Evolutionary conservation across 352 stramenopile species (phyloP).

Genomic region (Phytophthora hybrid): DNA sequence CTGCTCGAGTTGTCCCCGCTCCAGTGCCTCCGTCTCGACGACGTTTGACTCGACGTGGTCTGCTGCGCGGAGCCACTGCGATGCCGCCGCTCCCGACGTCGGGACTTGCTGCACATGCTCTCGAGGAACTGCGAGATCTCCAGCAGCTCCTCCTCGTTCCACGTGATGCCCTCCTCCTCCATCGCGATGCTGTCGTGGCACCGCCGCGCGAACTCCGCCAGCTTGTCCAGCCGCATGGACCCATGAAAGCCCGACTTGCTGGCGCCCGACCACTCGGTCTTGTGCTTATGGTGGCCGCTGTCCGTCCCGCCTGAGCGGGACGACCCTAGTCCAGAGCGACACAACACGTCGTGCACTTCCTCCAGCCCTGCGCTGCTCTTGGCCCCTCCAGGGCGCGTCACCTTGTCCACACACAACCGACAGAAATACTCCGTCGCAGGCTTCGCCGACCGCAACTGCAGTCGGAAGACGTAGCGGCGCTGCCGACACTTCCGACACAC

Average conservation of each 20-base stretch:
- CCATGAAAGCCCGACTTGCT: slow-evolving; percentile 18
- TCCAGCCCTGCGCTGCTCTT: slow-evolving; percentile 32
- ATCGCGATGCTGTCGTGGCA: slow-evolving; percentile 34
- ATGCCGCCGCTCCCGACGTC: slow-evolving; percentile 26
- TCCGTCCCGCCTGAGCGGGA: slow-evolving; percentile 15
- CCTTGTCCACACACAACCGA: slow-evolving; percentile 53
- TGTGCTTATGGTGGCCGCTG: background rate
- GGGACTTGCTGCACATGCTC: slow-evolving; percentile 28
- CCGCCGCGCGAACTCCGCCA: slow-evolving; percentile 38
- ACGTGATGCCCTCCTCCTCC: slow-evolving; percentile 34
- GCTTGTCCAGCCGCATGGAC: slow-evolving; percentile 31
- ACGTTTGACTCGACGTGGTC: slow-evolving; percentile 16
- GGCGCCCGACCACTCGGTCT: slow-evolving; percentile 15
- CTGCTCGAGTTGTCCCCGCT: slow-evolving; percentile 32
- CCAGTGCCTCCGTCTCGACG: slow-evolving; percentile 5
- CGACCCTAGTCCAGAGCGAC: slow-evolving; percentile 10
- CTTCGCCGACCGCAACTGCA: slow-evolving; percentile 53
- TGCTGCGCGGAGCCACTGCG: slow-evolving; percentile 21
- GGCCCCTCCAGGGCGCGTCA: slow-evolving; percentile 29
- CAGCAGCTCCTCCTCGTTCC: slow-evolving; percentile 51
- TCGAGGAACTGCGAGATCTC: slow-evolving; percentile 41
- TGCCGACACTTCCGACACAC: slow-evolving; percentile 60
- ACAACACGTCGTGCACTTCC: slow-evolving; percentile 44
- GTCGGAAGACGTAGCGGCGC: slow-evolving; percentile 54
- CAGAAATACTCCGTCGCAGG: slow-evolving; percentile 64